Base-by-base conservation (phyloP, 768 basidiomycete species). In the Trametes gibbosa region DNA sequence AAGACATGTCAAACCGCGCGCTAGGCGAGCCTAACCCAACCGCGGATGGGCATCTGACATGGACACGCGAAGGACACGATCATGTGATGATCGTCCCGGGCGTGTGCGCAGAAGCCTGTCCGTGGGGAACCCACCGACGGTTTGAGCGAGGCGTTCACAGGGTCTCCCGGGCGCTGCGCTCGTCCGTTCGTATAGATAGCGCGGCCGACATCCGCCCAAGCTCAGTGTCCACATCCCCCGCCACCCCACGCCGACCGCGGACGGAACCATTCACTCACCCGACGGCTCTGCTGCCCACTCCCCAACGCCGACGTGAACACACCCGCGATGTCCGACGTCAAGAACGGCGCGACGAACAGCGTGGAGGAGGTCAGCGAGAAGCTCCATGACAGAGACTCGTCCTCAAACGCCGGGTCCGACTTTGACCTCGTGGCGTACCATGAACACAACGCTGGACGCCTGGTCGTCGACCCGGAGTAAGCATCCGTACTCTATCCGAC, bases 391-490 rank as follows among this genome's bases (percentile, higher is more conserved):
- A 51, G 35, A 9, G 32, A 34, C 8, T 39, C 49, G 21, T 58
- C 56, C 8, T 40, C 43, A 7, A 37, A 29, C 5, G 48, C 61
- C 37, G 63, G 61, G 24, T 58, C 43, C 23, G 21, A 45, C 5
- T 24, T 79, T 12, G 75, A 80, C 58, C 59, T 78, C 37, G 51
- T 68, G 23, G 53, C 68, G 0, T 83, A 81, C 58, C 84, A 86
- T 48, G 84, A 86, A 61, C 68, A 75, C 12, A 73, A 75, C 59
- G 84, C 83, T 0, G 86, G 85, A 10, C 76, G 85, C 19, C 71
- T 87, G 41, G 81, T 87, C 50, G 73, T 87, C 13, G 84, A 87
- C 68, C 84, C 85, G 13, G 71, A 75, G 85, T 84, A 58, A 21
- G 82, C 9, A 21, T 5, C 35, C 19, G 1, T 21, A 9, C 9